These are phyloP conservation scores for Boletus hoseneyae DNA, from an alignment of 1,284 basidiomycete species.

Conservation along the genomic window DNA sequence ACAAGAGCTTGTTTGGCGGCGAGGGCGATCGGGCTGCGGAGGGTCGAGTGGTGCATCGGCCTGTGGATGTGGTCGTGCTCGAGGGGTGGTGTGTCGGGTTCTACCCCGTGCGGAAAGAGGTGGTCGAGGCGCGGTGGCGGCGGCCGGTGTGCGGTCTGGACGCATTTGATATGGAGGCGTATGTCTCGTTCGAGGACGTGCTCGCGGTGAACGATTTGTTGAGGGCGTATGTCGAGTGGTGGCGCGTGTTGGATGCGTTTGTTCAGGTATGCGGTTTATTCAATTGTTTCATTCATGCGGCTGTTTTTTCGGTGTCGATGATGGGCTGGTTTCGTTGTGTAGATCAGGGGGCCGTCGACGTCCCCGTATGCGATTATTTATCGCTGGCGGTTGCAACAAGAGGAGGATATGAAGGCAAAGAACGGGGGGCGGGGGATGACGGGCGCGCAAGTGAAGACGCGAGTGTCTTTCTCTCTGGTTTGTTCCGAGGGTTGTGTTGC, in stretches of 20 bases:
- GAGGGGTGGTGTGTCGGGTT: constrained; percentile 87
- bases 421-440: constrained; percentile 88
- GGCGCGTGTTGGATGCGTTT: constrained; percentile 65
- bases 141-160: constrained; percentile 37
- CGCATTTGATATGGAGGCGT: constrained; percentile 28
- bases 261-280: constrained; percentile 56
- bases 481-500: neutral
- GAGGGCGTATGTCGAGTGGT: constrained; percentile 58
- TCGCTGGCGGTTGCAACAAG: constrained; percentile 83
- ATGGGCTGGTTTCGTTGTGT: neutral
- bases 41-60: constrained; percentile 40
- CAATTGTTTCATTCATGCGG: no score
- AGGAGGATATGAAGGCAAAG: constrained; percentile 77
- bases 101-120: constrained; percentile 39
- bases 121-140: constrained; percentile 38
- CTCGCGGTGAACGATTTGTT: constrained; percentile 61
- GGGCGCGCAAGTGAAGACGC: constrained; percentile 73
- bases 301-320: neutral
- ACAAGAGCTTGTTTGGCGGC: constrained; percentile 79
- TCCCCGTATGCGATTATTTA: constrained; percentile 60
- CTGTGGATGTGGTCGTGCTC: constrained; percentile 82
- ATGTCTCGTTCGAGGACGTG: constrained; percentile 48
- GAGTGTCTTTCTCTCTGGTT: constrained; percentile 28
- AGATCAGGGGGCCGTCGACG: constrained; percentile 50
- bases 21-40: constrained; percentile 73